Base-by-base conservation (phyloP, 257 asterid species). In the Cordia subcordata region DNA sequence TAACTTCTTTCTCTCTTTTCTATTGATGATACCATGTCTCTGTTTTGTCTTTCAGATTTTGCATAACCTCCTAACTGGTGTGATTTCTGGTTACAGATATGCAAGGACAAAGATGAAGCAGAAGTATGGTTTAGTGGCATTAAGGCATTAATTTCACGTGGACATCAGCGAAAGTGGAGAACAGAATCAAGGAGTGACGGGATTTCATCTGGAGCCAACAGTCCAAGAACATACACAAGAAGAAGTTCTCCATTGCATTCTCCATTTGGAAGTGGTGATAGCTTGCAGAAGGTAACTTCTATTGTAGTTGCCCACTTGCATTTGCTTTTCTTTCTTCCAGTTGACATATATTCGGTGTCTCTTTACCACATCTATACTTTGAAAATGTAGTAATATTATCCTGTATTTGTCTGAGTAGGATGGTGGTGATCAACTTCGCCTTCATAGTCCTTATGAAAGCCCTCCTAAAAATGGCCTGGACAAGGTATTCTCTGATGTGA, bases 51-150 rank as follows among this genome's bases (percentile, higher is more conserved):
- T 65, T 72, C 47, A 49, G 47, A 40, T 56, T 49, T 47, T 58
- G 27, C 57, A 59, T 38, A 53, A 27, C 6, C 3, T 27, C 35
- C 49, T 62, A 60, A 11, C 27, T 22, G 13, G 20, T 37, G 67
- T 54, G 55, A 46, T 60, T 64, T 66, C 60, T 56, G 66, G 62
- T 66, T 62, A 53, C 72, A 90, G 97, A 90, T 90, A 72, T 90
- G 97, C 67, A 90, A 90, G 77, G 97, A 90, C 63, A 90, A 90
- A 81, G 97, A 90, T 76, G 97, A 90, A 82, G 95, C 97, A 51
- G 97, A 90, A 78, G 97, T 87, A 32, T 90, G 97, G 97, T 87
- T 90, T 78, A 87, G 94, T 66, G 97, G 97, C 65, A 81, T 90
- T 58, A 87, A 90, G 82, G 97, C 97, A 57, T 68, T 90, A 81